These are phyloP conservation scores for Aspergillus neotritici DNA, from an alignment of 2,329 filamentous ascomycete genomes.

Conservation along the genomic window DNA sequence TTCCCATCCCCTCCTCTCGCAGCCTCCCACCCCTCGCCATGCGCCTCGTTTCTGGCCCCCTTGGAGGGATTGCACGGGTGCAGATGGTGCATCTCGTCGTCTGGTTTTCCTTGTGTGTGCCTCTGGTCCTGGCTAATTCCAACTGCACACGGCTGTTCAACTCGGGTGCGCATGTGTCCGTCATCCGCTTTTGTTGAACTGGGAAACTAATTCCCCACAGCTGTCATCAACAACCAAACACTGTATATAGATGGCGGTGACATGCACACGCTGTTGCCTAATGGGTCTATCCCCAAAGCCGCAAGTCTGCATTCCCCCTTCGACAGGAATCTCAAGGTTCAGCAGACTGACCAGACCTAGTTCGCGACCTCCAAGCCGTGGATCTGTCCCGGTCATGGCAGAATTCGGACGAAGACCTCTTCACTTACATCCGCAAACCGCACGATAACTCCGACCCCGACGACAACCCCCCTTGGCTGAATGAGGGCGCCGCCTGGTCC, in stretches of 20 bases:
- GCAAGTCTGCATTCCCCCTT: neutral
- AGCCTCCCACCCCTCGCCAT: no score
- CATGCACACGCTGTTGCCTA: neutral
- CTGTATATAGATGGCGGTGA: conserved; percentile 8
- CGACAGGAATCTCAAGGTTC: neutral
- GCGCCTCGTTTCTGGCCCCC: no score
- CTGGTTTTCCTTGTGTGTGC: no score
- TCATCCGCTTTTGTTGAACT: no score
- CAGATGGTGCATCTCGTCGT: no score
- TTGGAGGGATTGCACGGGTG: no score
- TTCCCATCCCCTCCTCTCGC: no score
- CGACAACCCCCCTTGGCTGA: neutral
- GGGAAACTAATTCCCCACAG: neutral
- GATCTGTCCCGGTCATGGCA: conserved; percentile 5
- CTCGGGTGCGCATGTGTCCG: no score
- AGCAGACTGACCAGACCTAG: neutral
- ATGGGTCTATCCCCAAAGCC: neutral
- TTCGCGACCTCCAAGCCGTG: conserved; percentile 3
- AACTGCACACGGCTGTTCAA: no score
- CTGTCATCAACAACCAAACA: conserved; percentile 4
- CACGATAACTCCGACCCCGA: conserved; percentile 5
- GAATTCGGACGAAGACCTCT: conserved; percentile 4
- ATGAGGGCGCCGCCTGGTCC: conserved; percentile 5
- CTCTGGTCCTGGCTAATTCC: no score
- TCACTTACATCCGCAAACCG: conserved; percentile 3